Evolutionary conservation across 164 flowering plant genomes (phyloP).

Genomic region (Warburgia ugandensis): DNA sequence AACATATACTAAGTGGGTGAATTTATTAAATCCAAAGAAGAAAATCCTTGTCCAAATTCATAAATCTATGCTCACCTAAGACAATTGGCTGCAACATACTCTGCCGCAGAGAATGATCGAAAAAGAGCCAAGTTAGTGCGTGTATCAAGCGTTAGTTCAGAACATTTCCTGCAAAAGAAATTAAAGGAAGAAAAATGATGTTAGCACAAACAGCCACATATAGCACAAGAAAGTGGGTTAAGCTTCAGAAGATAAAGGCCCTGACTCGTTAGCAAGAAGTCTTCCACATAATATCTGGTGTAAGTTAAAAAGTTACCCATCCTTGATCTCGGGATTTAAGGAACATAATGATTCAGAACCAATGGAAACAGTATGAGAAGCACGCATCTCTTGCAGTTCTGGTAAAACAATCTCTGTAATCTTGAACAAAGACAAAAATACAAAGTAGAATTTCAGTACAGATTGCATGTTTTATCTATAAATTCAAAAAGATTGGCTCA

Average conservation of each 20-base stretch:
- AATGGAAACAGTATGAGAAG: slow-evolving; percentile 85
- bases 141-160: slow-evolving; percentile 52
- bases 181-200: neutral
- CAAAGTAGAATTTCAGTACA: slow-evolving; percentile 3
- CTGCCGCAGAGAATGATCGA: slow-evolving; percentile 64
- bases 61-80: slow-evolving; percentile 47
- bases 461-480: neutral
- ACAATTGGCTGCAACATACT: slow-evolving; percentile 82
- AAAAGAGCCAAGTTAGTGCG: slow-evolving; percentile 76
- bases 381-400: slow-evolving; percentile 78
- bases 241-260: neutral
- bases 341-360: slow-evolving; percentile 64
- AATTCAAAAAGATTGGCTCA: too few relatives aligned
- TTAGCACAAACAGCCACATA: neutral
- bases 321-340: slow-evolving; percentile 51
- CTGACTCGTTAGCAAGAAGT: neutral
- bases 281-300: neutral
- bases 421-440: slow-evolving; percentile 28
- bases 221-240: neutral
- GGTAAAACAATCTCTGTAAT: slow-evolving; percentile 72
- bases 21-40: neutral
- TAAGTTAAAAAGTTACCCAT: slow-evolving; percentile 49
- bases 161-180: slow-evolving; percentile 34
- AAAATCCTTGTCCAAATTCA: neutral
- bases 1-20: too few relatives aligned